Percentiles rank a stretch among this genome's conserved stretches.
Evolutionary conservation across 768 basidiomycete species (phyloP).

Genomic region (Suillus brevipes): DNA sequence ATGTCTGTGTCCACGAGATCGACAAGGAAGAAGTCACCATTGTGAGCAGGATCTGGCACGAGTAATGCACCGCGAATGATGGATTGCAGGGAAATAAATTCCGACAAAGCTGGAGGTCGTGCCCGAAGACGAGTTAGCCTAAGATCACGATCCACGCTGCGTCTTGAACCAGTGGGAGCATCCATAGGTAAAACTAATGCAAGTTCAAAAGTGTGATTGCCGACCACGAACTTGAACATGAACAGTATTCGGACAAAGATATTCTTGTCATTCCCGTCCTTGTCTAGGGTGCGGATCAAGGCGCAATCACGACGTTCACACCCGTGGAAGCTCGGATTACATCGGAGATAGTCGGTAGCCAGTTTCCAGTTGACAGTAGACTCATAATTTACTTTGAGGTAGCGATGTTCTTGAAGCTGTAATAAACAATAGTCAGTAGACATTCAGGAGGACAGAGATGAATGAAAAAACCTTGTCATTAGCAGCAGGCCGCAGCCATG

Average conservation of each 20-base stretch:
- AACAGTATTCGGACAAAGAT: slow-evolving; percentile 13
- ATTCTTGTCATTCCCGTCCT: neutral
- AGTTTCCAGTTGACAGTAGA: slow-evolving; percentile 30
- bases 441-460: neutral
- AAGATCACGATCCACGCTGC: slow-evolving; percentile 22
- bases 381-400: slow-evolving; percentile 28
- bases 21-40: slow-evolving; percentile 26
- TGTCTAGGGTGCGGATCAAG: slow-evolving; percentile 19
- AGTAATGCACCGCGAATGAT: neutral
- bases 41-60: slow-evolving; percentile 6
- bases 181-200: slow-evolving; percentile 25
- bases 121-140: slow-evolving; percentile 14
- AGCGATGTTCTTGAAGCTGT: slow-evolving; percentile 29
- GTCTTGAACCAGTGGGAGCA: slow-evolving; percentile 8
- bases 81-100: slow-evolving; percentile 6
- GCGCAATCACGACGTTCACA: slow-evolving; percentile 29
- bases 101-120: neutral
- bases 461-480: neutral
- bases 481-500: neutral
- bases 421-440: neutral
- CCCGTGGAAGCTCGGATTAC: slow-evolving; percentile 32
- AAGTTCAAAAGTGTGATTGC: slow-evolving; percentile 10
- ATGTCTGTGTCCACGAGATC: slow-evolving; percentile 33
- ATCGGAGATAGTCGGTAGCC: slow-evolving; percentile 29
- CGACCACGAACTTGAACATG: slow-evolving; percentile 19